Percentiles rank a stretch among this genome's conserved stretches.
phyloP scores from a whole-genome alignment of 331 rosid genomes.

The Erythrophleum ivorense region DNA sequence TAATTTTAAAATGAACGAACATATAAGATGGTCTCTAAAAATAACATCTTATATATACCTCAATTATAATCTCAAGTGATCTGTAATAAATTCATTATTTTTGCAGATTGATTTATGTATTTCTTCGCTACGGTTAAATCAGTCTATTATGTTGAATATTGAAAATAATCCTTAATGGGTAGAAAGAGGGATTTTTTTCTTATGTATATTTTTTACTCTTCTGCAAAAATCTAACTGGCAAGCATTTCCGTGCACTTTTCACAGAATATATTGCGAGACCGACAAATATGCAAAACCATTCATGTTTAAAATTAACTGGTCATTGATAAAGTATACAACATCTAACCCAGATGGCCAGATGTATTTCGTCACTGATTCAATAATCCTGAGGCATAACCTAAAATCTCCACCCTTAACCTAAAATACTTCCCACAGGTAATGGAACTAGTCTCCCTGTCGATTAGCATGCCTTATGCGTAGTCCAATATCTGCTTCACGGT shows the following conservation, averaged over 20 bases:
- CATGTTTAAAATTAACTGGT: neutral
- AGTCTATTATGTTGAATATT: too few relatives aligned
- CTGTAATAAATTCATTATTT: too few relatives aligned
- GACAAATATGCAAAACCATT: neutral
- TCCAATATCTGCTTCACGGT: slow-evolving; percentile 56
- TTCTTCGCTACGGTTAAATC: too few relatives aligned
- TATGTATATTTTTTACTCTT: too few relatives aligned
- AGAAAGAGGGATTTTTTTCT: too few relatives aligned
- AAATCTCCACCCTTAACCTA: slow-evolving; percentile 13
- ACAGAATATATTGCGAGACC: neutral
- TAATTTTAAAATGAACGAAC: too few relatives aligned
- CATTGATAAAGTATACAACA: neutral
- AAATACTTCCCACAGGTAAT: slow-evolving; percentile 24
- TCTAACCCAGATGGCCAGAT: neutral
- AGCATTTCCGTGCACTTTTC: neutral
- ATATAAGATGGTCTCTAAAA: too few relatives aligned
- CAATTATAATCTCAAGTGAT: too few relatives aligned
- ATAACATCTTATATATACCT: too few relatives aligned
- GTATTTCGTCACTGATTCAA: slow-evolving; percentile 4
- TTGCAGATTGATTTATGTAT: too few relatives aligned
- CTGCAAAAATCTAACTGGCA: neutral
- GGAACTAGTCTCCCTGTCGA: slow-evolving; percentile 42
- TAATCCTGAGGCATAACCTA: slow-evolving; percentile 27
- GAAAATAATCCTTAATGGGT: too few relatives aligned
- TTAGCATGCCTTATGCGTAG: slow-evolving; percentile 49